Evolutionary conservation across 345 rosid genomes (phyloP), one percentile per base, ranked within the genome.

Genomic region (Hevea brasiliensis): DNA sequence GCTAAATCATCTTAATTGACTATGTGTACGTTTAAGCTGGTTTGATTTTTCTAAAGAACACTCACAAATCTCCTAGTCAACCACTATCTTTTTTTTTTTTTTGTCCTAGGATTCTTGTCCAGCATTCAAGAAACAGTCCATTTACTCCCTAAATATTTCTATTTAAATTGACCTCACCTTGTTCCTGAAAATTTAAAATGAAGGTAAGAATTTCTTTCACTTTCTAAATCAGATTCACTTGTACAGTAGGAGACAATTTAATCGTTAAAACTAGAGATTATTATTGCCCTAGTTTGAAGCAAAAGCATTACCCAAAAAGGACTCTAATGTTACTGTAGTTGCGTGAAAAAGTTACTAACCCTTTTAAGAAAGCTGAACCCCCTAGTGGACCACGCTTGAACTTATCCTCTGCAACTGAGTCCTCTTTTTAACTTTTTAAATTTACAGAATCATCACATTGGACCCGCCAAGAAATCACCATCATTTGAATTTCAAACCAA

Each of bases 401-500:
- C 55, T 37, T 61, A 2, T 58, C 37, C 75, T 62, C 53, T 56
- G 60, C 74, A 23, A 61, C 32, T 61, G 54, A 54, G 77, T 54
- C 48, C 40, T 68, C 67, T 77, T 74, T 27, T 62, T 67, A 50
- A 45, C 74, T 68, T 79, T 75, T 71, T 69, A 72, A 71, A 73
- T 76, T 67, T 76, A 74, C 79, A 86, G 68, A 72, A 72, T 78
- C 73, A 74, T 81, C 70, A n/a, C 70, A 70, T 74, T 24, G 75
- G 79, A 50, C 81, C 76, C 71, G 26, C 60, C 71, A 60, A 57
- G 14, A 41, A 64, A 77, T 67, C 58, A 57, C 15, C 65, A 78
- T 71, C 80, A n/a, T n/a, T n/a, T 69, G 50, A 74, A 80, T 71
- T 76, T 82, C 79, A 80, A 84, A 81, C 24, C 58, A 48, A 70